Evolutionary conservation across 805 yeast genomes (phyloP), one percentile per base, ranked within the genome.

Genomic region (Phaffomyces thermotolerans): DNA sequence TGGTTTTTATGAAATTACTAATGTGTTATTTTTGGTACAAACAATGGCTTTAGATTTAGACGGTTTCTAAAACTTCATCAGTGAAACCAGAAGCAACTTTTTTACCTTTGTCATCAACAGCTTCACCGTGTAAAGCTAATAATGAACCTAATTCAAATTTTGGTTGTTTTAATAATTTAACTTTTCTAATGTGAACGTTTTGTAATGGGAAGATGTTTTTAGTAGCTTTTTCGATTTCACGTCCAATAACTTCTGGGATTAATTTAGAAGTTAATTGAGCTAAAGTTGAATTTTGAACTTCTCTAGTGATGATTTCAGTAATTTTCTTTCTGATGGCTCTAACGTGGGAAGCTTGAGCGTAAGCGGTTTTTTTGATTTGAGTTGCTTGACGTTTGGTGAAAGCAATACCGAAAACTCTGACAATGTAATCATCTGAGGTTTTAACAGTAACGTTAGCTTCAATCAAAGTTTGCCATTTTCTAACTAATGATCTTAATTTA

Each of bases 131-230:
- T 68, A 91, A 85, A 67, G 97, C 83, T 72, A 91, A 77, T 69
- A 91, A 82, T 67, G 95, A 75, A 75, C 96, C 96, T 67, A 91
- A 83, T 73, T 91, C 98, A 81, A 90, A 88, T 79, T 90, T 91
- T 72, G 98, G 98, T 77, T 84, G 95, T 79, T 91, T 91, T 75
- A 91, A 87, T 71, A 91, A 81, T 82, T 91, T 91, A 66, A 91
- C 97, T 80, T 91, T 91, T 83, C 97, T 90, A 74, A 91, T 86
- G 84, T 89, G 95, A 67, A 90, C 95, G 79, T 91, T 89, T 79
- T 91, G 98, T 71, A 91, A 83, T 67, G 98, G 98, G 83, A 77
- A 89, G 78, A 90, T 86, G 64, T 86, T 76, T 73, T 84, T 89
- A 59, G 97, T 86, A 56, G 95, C 81, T 79, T 89, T 90, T 78